Evolutionary conservation across 1,139 yeast species (phyloP).

Genomic region (Protomyces gravidus): DNA sequence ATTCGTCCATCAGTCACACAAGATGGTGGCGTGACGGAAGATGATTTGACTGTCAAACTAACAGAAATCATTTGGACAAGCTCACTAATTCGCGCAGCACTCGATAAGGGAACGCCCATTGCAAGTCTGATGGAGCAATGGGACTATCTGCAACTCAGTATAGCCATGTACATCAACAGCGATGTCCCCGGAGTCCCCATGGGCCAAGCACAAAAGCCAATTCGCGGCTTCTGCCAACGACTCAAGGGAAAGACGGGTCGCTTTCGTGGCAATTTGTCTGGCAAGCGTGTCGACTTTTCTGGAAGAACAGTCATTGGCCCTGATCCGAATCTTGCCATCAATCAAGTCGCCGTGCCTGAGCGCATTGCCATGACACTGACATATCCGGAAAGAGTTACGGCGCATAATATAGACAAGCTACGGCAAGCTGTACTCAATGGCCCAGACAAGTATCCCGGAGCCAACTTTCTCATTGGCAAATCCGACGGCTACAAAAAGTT

Average conservation of each 20-base stretch:
- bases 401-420: slow-evolving; percentile 75
- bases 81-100: slow-evolving; percentile 85
- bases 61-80: slow-evolving; percentile 97
- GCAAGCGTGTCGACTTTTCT: slow-evolving; percentile 97
- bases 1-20: slow-evolving; percentile 97
- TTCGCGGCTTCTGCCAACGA: slow-evolving; percentile 94
- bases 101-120: slow-evolving; percentile 89
- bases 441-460: slow-evolving; percentile 90
- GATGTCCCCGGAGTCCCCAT: slow-evolving; percentile 59
- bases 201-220: slow-evolving; percentile 52
- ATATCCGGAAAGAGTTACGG: slow-evolving; percentile 89
- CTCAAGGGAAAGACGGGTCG: slow-evolving; percentile 98
- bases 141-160: slow-evolving; percentile 92
- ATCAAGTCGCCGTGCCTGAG: slow-evolving; percentile 91
- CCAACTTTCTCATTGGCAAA: slow-evolving; percentile 80
- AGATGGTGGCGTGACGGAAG: slow-evolving; percentile 90
- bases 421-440: slow-evolving; percentile 74
- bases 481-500: slow-evolving; percentile 84
- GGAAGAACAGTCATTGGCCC: slow-evolving; percentile 99
- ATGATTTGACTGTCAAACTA: slow-evolving; percentile 89
- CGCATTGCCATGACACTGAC: slow-evolving; percentile 93
- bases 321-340: slow-evolving; percentile 90
- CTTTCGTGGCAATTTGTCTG: slow-evolving; percentile 94
- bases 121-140: slow-evolving; percentile 96
- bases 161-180: slow-evolving; percentile 95